Evolutionary conservation across 768 basidiomycete genomes (phyloP), one percentile per base, ranked within the genome.

Genomic region (Auricularia auricula-judae): DNA sequence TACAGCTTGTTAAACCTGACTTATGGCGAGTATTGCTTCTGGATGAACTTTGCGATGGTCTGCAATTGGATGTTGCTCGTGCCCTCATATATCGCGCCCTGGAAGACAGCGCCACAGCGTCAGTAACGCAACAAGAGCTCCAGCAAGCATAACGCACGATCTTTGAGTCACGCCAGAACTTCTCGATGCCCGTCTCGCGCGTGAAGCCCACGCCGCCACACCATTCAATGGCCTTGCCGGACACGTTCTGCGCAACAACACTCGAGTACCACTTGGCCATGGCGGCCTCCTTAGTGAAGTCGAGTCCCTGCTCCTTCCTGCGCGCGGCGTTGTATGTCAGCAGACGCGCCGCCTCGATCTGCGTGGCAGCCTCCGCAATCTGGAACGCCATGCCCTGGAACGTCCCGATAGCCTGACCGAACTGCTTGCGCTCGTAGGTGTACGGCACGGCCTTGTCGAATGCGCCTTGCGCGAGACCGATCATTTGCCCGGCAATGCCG

Each of bases 41-140:
- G 89, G 64, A 96, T 83, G 67, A 89, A 86, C 76, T 89, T 96
- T 3, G 94, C 91, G 70, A 99, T 97, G 0, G 97, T 99, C 75
- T 95, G 88, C 39, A 98, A 79, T 74, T 98, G 97, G 65, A 99
- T 98, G 74, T 98, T 99, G n/a, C 89, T 93, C 54, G 96, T 98
- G 44, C 96, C 93, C 71, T 94, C 92, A 70, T 93, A 93, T 62
- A 93, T 93, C 2, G 91, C 89, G 34, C 92, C 91, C 90, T 93
- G 65, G 21, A 64, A 12, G 29, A 63, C 14, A 62, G 16, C 2
- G 14, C 23, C 39, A 64, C 2, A 62, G 11, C 4, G 64, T 44
- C 44, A 51, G 33, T 65, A 3, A 66, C 67, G 0, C 4, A n/a
- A 12, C 29, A 33, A 14, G 4, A 35, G n/a, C 16, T 29, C 36